Conservation (phyloP, 805 yeast species). For the Starmerella bacillaris region DNA sequence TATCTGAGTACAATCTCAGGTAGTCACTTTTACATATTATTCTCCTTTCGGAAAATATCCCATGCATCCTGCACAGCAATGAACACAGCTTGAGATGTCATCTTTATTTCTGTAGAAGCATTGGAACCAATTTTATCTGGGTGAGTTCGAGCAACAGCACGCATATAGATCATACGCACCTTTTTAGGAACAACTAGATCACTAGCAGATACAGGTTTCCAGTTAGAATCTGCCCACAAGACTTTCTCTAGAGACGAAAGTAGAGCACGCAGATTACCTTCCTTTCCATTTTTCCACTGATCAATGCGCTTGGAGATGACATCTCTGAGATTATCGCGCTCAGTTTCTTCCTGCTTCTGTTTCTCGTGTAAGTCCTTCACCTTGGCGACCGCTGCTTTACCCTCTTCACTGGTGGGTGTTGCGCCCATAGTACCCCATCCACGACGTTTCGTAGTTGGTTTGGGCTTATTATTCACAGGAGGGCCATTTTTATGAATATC, state of each 20-base stretch:
- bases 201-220: conserved; percentile 48
- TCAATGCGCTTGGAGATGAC: conserved; percentile 36
- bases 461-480: conserved; percentile 13
- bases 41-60: conserved; percentile 49
- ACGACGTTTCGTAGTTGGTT: conserved; percentile 11
- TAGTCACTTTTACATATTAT: conserved; percentile 7
- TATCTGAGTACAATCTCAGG: too few relatives aligned
- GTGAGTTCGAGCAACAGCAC: conserved; percentile 58
- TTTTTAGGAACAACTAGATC: conserved; percentile 79
- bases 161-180: conserved; percentile 70
- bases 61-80: conserved; percentile 72
- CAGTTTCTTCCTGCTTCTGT: conserved; percentile 34
- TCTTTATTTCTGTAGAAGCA: conserved; percentile 47
- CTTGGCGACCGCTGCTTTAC: conserved; percentile 33
- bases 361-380: conserved; percentile 32
- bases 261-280: conserved; percentile 61
- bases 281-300: conserved; percentile 58
- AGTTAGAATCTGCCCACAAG: conserved; percentile 46
- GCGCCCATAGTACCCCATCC: conserved; percentile 17
- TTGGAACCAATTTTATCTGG: conserved; percentile 62
- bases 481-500: conserved; percentile 32
- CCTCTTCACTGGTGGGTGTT: conserved; percentile 19
- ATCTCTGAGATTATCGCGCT: conserved; percentile 47
- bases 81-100: conserved; percentile 78
- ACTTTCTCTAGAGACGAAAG: conserved; percentile 50